Base-by-base conservation (phyloP, 768 basidiomycete species). In the Lyophyllum semitale region DNA sequence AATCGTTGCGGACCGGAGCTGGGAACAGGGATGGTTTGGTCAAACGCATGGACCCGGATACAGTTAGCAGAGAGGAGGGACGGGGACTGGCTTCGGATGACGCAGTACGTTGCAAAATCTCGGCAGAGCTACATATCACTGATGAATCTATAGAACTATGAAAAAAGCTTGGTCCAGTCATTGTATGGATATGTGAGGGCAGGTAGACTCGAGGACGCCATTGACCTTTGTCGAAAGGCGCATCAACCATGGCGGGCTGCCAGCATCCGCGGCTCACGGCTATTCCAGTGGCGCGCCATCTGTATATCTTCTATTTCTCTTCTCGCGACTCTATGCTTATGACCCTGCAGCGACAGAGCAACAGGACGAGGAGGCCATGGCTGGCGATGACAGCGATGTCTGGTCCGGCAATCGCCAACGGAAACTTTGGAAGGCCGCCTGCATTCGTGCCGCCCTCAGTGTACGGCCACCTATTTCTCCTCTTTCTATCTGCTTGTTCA, bases 231-330 rank as follows among this genome's bases (percentile, higher is more conserved):
- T 66, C 76, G 87, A 59, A 84, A 84, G 62, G 88, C 89, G 0
- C 87, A 93, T 58, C 91, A 95, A 59, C 89, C 93, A 0, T 98
- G 95, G 96, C 80, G 94, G 22, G 93, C 93, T 2, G 93, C 95
- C 1, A 90, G 87, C 52, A 83, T 98, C 40, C 85, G 90, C 6
- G 96, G 96, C 1, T 88, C 91, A 1, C 69, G 85, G 26, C 68
- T 93, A 18, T 95, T 93, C 64, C 77, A 80, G 29, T 95, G 93
- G 89, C 76, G 77, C 42, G 81, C 83, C 0, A 79, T 95, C 2
- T 82, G 90, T 90, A 60, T 45, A 83, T 72, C 11, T 27, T 18
- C 45, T 41, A 17, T 30, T 29, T 26, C 54, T 55, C 9, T 2
- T 7, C 23, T 33, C n/a, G 17, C 12, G 35, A 5, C 12, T 27